Evolutionary conservation across 768 basidiomycete species (phyloP).

Genomic region (Dacryopinax primogenitus): DNA sequence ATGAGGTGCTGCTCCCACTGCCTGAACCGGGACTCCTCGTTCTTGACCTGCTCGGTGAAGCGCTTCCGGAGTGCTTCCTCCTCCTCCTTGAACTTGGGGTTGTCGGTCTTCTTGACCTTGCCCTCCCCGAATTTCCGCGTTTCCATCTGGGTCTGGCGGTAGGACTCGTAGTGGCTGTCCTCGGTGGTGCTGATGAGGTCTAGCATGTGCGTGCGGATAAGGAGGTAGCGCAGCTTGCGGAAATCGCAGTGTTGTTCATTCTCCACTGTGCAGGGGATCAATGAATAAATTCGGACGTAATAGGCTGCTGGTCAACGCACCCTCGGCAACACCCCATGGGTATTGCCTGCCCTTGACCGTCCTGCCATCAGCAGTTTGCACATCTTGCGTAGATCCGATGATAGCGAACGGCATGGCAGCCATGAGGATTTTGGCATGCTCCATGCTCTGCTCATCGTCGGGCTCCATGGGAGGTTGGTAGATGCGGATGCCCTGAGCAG

Average conservation of each 20-base stretch:
- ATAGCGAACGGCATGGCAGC: constrained; percentile 97
- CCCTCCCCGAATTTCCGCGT: constrained; percentile 97
- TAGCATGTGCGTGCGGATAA: constrained; percentile 97
- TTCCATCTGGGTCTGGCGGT: constrained; percentile 98
- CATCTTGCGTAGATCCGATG: constrained; percentile 93
- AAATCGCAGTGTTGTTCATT: constrained; percentile 99
- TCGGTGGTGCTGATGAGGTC: constrained; percentile 94
- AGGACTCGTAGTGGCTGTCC: constrained; percentile 94
- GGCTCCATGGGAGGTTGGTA: constrained; percentile 86
- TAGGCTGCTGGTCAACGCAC: constrained; percentile 31
- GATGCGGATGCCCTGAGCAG: constrained; percentile 85
- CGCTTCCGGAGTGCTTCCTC: constrained; percentile 92
- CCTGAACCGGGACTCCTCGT: constrained; percentile 92
- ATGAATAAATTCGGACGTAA: not conserved
- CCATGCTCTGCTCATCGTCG: constrained; percentile 74
- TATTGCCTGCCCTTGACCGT: constrained; percentile 96
- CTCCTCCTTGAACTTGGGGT: constrained; percentile 99
- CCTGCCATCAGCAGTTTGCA: constrained; percentile 79
- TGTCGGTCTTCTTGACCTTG: constrained; percentile 96
- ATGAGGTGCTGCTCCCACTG: constrained; percentile 99
- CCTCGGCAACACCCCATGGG: constrained; percentile 99
- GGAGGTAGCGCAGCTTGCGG: constrained; percentile 86
- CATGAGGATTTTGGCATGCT: constrained; percentile 75
- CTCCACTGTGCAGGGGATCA: constrained; percentile 48
- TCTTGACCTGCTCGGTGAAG: constrained; percentile 99